Base-by-base conservation (phyloP, 1,139 yeast species). In the Arxiozyma heterogenica region DNA sequence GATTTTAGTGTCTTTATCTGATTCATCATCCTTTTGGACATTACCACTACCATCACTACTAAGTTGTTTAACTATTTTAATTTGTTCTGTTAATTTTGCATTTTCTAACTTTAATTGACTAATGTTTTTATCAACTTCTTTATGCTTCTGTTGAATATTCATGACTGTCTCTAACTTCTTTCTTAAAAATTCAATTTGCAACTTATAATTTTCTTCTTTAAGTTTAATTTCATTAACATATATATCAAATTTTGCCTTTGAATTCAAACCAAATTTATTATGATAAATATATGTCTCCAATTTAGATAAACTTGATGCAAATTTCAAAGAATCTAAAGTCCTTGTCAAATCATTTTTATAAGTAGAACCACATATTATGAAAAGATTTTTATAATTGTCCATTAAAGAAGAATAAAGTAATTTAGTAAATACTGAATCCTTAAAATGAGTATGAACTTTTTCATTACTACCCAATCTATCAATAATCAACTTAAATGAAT, bases 351-450 rank as follows among this genome's bases (percentile, higher is more conserved):
- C 83, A 42, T 68, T 64, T 0, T 75, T 68, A 0, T 86, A 78
- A 0, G 93, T 88, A 0, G 95, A 86, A 59, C 95, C 86, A 61
- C 84, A 87, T 50, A 90, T 77, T 42, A 90, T 83, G 51, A 90
- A 74, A 1, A 89, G 81, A 0, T 96, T 90, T 55, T 93, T 74
- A 1, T 94, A 83, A 67, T 90, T 89, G 1, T 96, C 96, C 3
- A 96, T 96, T 27, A 90, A 72, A 0, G 95, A 83, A 62, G 88
- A 95, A 67, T 88, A 95, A 46, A 90, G 71, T 17, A 90, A 82
- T 56, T 95, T 75, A 0, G 97, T 89, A 54, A 90, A 75, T 62
- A 86, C 86, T 0, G 96, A 87, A 63, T 88, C 95, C 57, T 95
- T 74, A 62, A 87, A 88, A 0, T 95, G 95, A 5, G 21, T 23